These are phyloP conservation scores for Mycogone perniciosa DNA, from an alignment of 2,329 filamentous ascomycete genomes.

Conservation along the genomic window DNA sequence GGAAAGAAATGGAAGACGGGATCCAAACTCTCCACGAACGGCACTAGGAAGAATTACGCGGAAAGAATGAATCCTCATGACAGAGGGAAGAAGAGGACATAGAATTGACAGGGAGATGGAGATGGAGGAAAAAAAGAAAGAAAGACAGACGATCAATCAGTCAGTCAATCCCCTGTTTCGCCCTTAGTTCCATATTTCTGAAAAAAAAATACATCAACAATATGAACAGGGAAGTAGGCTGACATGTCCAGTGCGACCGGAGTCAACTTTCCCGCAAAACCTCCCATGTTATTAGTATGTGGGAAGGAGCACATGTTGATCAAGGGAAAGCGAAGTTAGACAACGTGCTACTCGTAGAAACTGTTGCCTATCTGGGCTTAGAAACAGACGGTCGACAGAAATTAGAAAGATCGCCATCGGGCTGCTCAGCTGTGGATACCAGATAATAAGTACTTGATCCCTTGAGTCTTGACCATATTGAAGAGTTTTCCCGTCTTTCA, in stretches of 20 bases:
- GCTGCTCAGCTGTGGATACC: too few species aligned
- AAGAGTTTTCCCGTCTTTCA: not conserved
- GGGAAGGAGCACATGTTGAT: too few species aligned
- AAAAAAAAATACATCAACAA: conserved; percentile 10
- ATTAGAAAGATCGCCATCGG: too few species aligned
- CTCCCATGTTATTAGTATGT: too few species aligned
- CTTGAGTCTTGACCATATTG: not conserved
- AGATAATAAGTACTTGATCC: too few species aligned
- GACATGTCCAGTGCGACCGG: too few species aligned
- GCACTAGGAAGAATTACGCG: not conserved
- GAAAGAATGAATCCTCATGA: not conserved
- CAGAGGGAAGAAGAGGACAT: not conserved
- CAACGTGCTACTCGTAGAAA: too few species aligned
- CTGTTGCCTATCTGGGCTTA: too few species aligned
- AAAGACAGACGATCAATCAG: not conserved
- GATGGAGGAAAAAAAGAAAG: conserved; percentile 8
- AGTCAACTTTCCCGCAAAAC: too few species aligned
- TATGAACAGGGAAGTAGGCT: not conserved
- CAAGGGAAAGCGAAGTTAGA: too few species aligned
- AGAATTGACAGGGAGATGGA: not conserved
- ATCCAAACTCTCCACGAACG: not conserved
- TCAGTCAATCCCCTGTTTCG: too few species aligned
- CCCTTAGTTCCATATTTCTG: not conserved
- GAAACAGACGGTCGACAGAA: too few species aligned
- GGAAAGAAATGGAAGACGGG: not conserved